Percentiles rank a stretch among this genome's conserved stretches.
phyloP scores from a whole-genome alignment of 169 alveolate species.

The Plasmodium reichenowi region DNA sequence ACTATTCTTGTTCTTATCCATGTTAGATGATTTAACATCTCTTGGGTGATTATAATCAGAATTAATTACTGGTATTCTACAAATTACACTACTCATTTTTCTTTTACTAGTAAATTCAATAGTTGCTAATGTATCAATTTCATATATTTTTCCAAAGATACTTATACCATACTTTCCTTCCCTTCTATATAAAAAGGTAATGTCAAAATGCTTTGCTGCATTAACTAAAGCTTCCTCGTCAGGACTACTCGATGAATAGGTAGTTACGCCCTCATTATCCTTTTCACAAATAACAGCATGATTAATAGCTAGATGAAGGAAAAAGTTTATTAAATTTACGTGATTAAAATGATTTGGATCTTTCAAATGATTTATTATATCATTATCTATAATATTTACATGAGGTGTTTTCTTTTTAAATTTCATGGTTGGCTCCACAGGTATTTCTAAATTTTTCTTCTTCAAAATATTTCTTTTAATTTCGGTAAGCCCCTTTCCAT shows the following conservation, averaged over 20 bases:
- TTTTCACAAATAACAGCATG: constrained; percentile 83
- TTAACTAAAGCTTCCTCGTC: constrained; percentile 86
- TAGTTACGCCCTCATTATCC: constrained; percentile 29
- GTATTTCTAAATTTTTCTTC: constrained; percentile 79
- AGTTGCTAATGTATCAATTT: constrained; percentile 84
- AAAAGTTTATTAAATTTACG: constrained; percentile 79
- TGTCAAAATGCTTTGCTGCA: constrained; percentile 85
- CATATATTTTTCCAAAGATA: constrained; percentile 82
- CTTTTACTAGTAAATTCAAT: constrained; percentile 87
- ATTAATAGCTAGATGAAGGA: constrained; percentile 81
- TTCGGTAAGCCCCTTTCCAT: constrained; percentile 87
- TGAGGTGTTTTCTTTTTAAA: constrained; percentile 76
- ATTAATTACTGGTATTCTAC: constrained; percentile 80
- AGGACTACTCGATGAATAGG: constrained; percentile 83
- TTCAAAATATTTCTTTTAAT: constrained; percentile 81
- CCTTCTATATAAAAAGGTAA: constrained; percentile 80
- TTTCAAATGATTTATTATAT: constrained; percentile 78
- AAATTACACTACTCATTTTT: constrained; percentile 85
- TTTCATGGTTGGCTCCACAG: constrained; percentile 77
- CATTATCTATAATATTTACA: constrained; percentile 84
- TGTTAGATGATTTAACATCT: neutral
- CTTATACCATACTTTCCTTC: constrained; percentile 80
- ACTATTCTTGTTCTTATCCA: neutral
- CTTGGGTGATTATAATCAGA: neutral
- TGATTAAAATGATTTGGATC: constrained; percentile 83